Conservation (phyloP, 331 rosid species). For the Malus hybrid region DNA sequence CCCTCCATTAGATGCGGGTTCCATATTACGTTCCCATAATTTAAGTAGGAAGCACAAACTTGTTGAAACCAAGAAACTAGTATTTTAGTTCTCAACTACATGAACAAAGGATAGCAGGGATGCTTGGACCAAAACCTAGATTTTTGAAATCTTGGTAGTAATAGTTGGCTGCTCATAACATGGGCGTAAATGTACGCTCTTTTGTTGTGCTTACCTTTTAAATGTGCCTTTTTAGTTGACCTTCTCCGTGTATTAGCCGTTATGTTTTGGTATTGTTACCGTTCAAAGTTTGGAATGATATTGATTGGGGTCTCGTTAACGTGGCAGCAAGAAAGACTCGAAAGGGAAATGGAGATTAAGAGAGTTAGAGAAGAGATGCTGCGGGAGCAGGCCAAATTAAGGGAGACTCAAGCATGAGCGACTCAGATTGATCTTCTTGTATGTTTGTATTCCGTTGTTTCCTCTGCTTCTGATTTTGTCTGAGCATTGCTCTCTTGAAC, state of each 20-base stretch:
- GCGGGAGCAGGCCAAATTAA: conserved; percentile 50
- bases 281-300: neutral
- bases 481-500: neutral
- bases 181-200: neutral
- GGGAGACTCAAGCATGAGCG: conserved; percentile 40
- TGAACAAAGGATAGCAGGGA: neutral
- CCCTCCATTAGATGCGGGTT: neutral
- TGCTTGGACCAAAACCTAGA: neutral
- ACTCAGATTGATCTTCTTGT: neutral
- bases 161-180: neutral
- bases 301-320: neutral
- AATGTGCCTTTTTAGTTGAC: neutral
- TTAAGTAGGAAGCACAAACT: neutral
- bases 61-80: neutral
- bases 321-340: conserved; percentile 60
- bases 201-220: neutral
- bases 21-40: neutral
- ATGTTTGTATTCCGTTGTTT: neutral
- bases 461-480: neutral
- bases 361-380: conserved; percentile 70
- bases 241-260: neutral
- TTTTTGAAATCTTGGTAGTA: neutral
- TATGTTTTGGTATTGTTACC: neutral
- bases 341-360: conserved; percentile 68
- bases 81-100: neutral